Percentiles rank a stretch among this genome's conserved stretches.
phyloP scores from a whole-genome alignment of 179 eudicot species.

The Beta macrorhiza region DNA sequence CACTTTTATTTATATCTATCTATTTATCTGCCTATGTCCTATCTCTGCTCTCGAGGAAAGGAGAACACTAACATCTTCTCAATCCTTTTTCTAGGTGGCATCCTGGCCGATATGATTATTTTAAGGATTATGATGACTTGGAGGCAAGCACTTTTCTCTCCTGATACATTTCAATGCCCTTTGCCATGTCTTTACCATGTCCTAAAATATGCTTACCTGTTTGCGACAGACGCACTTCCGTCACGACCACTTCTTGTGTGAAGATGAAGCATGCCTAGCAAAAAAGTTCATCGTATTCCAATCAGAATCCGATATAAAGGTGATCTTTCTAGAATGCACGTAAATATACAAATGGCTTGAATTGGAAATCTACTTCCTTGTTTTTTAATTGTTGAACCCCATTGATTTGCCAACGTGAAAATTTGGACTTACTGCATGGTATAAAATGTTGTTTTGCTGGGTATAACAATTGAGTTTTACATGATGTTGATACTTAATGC shows the following conservation, averaged over 20 bases:
- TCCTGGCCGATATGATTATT: slow-evolving; percentile 94
- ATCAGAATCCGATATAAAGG: slow-evolving; percentile 89
- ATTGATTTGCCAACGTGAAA: background rate
- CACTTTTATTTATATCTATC: background rate
- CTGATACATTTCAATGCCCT: background rate
- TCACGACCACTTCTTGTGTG: slow-evolving; percentile 66
- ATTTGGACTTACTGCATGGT: background rate
- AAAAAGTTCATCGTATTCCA: slow-evolving; percentile 75
- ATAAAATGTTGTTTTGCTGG: background rate
- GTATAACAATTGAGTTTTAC: slow-evolving; percentile 2
- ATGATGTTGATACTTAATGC: slow-evolving; percentile 22
- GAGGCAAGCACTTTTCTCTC: slow-evolving; percentile 53
- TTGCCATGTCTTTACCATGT: slow-evolving; percentile 3
- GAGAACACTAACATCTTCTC: slow-evolving; percentile 15
- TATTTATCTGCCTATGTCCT: background rate
- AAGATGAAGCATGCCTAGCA: slow-evolving; percentile 78
- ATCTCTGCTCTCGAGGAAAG: background rate
- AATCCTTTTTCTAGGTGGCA: slow-evolving; percentile 54
- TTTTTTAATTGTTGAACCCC: no score
- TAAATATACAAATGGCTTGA: background rate
- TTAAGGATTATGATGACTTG: slow-evolving; percentile 81
- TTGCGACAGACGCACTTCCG: slow-evolving; percentile 67
- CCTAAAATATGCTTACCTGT: slow-evolving; percentile 1
- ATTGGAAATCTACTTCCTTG: background rate
- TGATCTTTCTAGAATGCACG: slow-evolving; percentile 25